phyloP scores from a whole-genome alignment of 164 flowering plant genomes.

The grape (Vitis vinifera) region DNA sequence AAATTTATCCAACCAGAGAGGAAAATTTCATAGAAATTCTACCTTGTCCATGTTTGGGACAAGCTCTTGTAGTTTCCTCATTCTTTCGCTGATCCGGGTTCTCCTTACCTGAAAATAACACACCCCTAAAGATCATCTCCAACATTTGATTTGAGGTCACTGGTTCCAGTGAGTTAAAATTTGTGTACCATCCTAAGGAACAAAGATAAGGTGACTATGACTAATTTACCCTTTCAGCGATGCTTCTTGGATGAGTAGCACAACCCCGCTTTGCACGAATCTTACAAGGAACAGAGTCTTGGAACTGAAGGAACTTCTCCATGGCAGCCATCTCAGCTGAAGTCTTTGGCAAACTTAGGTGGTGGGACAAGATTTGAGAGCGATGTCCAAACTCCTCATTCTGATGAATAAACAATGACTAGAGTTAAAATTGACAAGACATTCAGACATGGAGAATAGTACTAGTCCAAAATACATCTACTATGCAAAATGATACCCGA shows the following conservation, averaged over 20 bases:
- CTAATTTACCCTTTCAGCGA: slow-evolving; percentile 67
- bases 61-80: slow-evolving; percentile 72
- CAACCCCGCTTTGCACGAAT: slow-evolving; percentile 80
- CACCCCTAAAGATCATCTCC: background rate
- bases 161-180: background rate
- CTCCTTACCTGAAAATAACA: slow-evolving; percentile 53
- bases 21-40: background rate
- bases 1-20: background rate
- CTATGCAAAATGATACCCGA: slow-evolving; percentile 31
- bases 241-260: slow-evolving; percentile 86
- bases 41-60: slow-evolving; percentile 89
- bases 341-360: slow-evolving; percentile 53
- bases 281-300: slow-evolving; percentile 68
- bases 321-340: slow-evolving; percentile 42
- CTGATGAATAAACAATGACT: slow-evolving; percentile 17
- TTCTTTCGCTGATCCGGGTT: slow-evolving; percentile 67
- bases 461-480: background rate
- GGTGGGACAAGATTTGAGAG: slow-evolving; percentile 40
- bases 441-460: background rate
- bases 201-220: background rate
- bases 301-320: slow-evolving; percentile 54
- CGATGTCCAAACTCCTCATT: slow-evolving; percentile 34
- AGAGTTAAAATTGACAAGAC: background rate
- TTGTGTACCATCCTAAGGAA: background rate
- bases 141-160: background rate